Base-by-base conservation (phyloP, 2,329 filamentous ascomycete genomes). In the Botrytis pseudocinerea region DNA sequence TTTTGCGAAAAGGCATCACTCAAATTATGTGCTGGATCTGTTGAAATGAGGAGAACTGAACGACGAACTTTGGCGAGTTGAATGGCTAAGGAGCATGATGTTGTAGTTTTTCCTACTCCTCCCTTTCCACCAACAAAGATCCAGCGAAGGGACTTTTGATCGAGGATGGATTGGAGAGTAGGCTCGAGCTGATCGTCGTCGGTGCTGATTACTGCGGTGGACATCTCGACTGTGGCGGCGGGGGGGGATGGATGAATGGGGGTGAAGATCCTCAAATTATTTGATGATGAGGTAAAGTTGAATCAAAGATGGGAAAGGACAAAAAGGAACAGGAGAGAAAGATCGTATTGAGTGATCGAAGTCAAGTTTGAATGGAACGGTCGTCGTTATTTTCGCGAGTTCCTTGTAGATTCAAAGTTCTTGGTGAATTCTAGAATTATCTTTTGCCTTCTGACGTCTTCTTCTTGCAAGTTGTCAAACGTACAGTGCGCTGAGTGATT, bases 101-200 rank as follows among this genome's bases (percentile, higher is more conserved):
- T 99, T n/a, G 96, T 99, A 42, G 96, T 99, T 87, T 99, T 99
- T 83, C 96, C 96, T 63, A 99, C 96, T 82, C 96, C 96, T 80
- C 96, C 96, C 85, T 99, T 99, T 78, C 96, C 96, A 80, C 96
- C 96, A 74, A 99, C 96, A 80, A 99, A 99, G 84, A 99, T 97
- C 96, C 96, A 99, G 82, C 96, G 93, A 72, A 99, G 91, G 48
- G 93, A 92, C 83, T 94, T 94, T 84, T 99, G 96, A 86, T 97
- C 94, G 80, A 99, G 90, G 81, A 99, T 94, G 76, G 93, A 93
- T 85, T 98, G 93, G 80, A 99, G 93, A 70, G 93, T 94, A 65
- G 96, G 95, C 85, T 97, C 95, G 85, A 98, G 91, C 79, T 89
- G 86, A 82, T 94, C 92, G 80, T 92, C 92, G 83, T 93, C 91